Evolutionary conservation across 2,329 filamentous ascomycete genomes (phyloP).

Genomic region (Corynespora cassiicola): DNA sequence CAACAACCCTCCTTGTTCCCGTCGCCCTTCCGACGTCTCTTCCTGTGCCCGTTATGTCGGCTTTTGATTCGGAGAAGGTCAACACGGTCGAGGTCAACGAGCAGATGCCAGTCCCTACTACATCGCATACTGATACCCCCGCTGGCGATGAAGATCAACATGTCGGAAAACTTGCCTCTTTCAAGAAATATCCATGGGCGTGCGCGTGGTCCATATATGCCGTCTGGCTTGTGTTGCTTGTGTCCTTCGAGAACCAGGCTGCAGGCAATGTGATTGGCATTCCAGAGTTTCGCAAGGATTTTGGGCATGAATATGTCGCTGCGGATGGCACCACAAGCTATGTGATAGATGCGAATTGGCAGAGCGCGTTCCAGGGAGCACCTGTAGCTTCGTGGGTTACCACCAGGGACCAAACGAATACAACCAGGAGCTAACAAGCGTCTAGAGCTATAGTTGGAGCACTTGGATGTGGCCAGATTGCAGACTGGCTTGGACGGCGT

Average conservation of each 20-base stretch:
- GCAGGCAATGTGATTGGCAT: slow-evolving; percentile 51
- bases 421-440: neutral
- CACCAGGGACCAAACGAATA: slow-evolving; percentile 1
- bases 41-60: too few relatives aligned
- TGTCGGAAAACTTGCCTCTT: slow-evolving; percentile 27
- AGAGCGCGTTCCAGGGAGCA: slow-evolving; percentile 52
- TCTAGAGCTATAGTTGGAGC: slow-evolving; percentile 36
- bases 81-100: slow-evolving; percentile 25
- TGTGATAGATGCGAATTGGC: slow-evolving; percentile 53
- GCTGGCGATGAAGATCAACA: slow-evolving; percentile 28
- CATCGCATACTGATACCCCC: slow-evolving; percentile 21
- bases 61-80: too few relatives aligned
- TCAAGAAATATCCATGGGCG: slow-evolving; percentile 34
- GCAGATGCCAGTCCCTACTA: slow-evolving; percentile 11
- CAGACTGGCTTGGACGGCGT: slow-evolving; percentile 46
- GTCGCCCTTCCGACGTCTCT: too few relatives aligned
- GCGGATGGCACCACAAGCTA: slow-evolving; percentile 41
- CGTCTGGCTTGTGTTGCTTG: slow-evolving; percentile 49
- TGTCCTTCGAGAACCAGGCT: slow-evolving; percentile 52
- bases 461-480: slow-evolving; percentile 42
- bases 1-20: too few relatives aligned
- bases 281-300: slow-evolving; percentile 55
- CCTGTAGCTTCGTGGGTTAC: slow-evolving; percentile 48
- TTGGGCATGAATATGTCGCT: slow-evolving; percentile 41
- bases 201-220: slow-evolving; percentile 49